phyloP scores from a whole-genome alignment of 2,329 filamentous ascomycete genomes.

The Drechmeria coniospora region DNA sequence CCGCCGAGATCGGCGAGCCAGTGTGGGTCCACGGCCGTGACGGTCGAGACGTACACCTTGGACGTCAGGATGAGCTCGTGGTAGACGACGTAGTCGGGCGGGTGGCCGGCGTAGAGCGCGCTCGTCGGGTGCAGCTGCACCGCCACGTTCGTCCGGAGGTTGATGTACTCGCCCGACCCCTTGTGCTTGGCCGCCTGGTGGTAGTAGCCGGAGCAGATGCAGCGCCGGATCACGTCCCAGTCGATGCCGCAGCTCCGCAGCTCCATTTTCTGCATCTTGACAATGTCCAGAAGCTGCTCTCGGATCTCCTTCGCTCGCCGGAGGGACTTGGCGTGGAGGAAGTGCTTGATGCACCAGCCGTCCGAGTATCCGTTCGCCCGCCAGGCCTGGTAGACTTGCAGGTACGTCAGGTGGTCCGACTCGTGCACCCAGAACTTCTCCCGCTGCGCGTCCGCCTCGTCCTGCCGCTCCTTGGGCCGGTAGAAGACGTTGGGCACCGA shows the following conservation, averaged over 20 bases:
- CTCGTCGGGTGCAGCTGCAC: constrained; percentile 91
- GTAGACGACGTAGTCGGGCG: constrained; percentile 94
- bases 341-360: constrained; percentile 84
- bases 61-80: constrained; percentile 94
- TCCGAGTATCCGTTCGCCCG: constrained; percentile 80
- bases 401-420: constrained; percentile 86
- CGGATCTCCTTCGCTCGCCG: constrained; percentile 86
- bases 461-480: constrained; percentile 86
- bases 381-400: constrained; percentile 95
- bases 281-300: constrained; percentile 86
- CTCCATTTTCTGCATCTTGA: constrained; percentile 82
- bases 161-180: constrained; percentile 94
- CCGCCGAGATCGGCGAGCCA: constrained; percentile 95
- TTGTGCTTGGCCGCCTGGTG: constrained; percentile 94
- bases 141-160: constrained; percentile 83
- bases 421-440: constrained; percentile 99
- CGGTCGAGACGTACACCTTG: constrained; percentile 96
- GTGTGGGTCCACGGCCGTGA: constrained; percentile 88
- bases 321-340: constrained; percentile 87
- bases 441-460: constrained; percentile 86
- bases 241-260: constrained; percentile 85
- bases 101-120: constrained; percentile 84
- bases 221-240: constrained; percentile 90
- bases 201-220: constrained; percentile 95
- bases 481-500: constrained; percentile 96